Evolutionary conservation across 345 rosid genomes (phyloP).

Genomic region (Eutrema yunnanense): DNA sequence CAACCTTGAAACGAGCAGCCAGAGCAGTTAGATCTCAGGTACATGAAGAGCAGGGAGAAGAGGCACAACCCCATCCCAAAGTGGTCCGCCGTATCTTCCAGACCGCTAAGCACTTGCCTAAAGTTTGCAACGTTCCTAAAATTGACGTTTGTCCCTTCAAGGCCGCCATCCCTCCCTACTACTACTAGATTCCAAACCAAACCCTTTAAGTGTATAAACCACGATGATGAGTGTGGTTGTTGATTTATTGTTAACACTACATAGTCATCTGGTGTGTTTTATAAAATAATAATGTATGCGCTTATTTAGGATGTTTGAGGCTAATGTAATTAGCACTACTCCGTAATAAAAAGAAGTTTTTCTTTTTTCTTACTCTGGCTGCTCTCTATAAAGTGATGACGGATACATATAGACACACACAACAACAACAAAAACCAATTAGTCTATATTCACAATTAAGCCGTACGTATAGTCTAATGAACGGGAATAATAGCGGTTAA

Average conservation of each 20-base stretch:
- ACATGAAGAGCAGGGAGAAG: background rate
- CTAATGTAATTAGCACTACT: conserved; percentile 11
- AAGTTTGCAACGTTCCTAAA: background rate
- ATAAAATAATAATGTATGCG: background rate
- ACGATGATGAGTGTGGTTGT: background rate
- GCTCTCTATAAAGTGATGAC: background rate
- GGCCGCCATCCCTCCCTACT: background rate
- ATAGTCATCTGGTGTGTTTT: background rate
- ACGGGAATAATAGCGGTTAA: background rate
- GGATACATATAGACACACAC: background rate
- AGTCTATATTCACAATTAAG: background rate
- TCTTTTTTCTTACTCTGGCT: background rate
- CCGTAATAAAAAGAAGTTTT: background rate
- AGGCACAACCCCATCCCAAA: background rate
- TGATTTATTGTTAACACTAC: background rate
- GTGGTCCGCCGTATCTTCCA: background rate
- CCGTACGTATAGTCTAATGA: background rate
- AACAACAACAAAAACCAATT: background rate
- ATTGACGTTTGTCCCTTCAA: conserved; percentile 17
- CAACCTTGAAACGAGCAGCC: conserved; percentile 15
- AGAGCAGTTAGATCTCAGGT: background rate
- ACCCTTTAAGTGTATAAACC: background rate
- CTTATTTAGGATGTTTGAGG: background rate
- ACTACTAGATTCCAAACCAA: background rate
- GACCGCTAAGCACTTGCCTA: conserved; percentile 15